Evolutionary conservation across 2,329 filamentous ascomycete genomes (phyloP).

Genomic region (Cercospora janseana): DNA sequence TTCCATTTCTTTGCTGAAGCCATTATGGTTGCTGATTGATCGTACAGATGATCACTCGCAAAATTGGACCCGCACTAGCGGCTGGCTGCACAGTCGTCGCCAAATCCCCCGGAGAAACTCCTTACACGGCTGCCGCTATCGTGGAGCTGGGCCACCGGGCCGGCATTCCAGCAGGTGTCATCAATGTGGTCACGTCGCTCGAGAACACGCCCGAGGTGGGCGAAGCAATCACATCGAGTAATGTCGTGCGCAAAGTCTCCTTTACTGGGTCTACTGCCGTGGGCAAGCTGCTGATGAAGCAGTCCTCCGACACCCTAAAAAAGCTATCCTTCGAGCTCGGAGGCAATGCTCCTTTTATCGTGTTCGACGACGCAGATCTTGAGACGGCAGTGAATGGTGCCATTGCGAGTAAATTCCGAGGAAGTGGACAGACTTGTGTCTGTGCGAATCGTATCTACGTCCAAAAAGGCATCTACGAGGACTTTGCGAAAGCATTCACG

Average conservation of each 20-base stretch:
- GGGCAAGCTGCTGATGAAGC: slow-evolving; percentile 30
- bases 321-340: slow-evolving; percentile 30
- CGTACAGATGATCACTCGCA: slow-evolving; percentile 27
- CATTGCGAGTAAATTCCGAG: slow-evolving; percentile 30
- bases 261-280: slow-evolving; percentile 33
- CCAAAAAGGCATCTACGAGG: slow-evolving; percentile 63
- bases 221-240: slow-evolving; percentile 69
- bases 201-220: slow-evolving; percentile 80
- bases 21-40: too few species aligned
- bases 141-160: slow-evolving; percentile 86
- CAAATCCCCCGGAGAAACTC: slow-evolving; percentile 89
- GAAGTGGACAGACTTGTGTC: slow-evolving; percentile 31
- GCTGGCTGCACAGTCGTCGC: slow-evolving; percentile 19
- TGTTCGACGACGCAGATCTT: slow-evolving; percentile 33
- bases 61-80: slow-evolving; percentile 40
- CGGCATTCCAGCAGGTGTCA: slow-evolving; percentile 86
- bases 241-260: slow-evolving; percentile 39
- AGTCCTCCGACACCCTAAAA: slow-evolving; percentile 26
- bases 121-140: slow-evolving; percentile 83
- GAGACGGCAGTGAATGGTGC: slow-evolving; percentile 27
- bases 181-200: slow-evolving; percentile 81
- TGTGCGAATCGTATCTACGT: slow-evolving; percentile 71
- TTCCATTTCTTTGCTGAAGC: too few species aligned
- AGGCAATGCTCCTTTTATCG: slow-evolving; percentile 32
- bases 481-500: slow-evolving; percentile 31